Evolutionary conservation across 345 rosid genomes (phyloP).

Genomic region (Draba incana): DNA sequence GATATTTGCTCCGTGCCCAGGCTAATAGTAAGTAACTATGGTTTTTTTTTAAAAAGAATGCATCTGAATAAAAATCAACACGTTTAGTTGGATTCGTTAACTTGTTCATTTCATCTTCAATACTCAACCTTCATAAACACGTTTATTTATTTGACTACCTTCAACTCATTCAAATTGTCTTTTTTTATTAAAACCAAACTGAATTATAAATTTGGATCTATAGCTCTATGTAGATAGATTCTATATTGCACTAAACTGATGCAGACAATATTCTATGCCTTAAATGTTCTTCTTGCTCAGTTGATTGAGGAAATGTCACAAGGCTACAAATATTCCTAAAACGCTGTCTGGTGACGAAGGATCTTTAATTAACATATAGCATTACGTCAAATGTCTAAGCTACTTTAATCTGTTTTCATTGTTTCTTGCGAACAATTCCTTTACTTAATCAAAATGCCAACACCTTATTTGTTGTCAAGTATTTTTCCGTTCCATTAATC

Average conservation of each 20-base stretch:
- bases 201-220: neutral
- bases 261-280: constrained; percentile 28
- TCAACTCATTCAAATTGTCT: too few relatives aligned
- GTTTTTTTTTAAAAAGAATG: neutral
- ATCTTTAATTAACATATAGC: neutral
- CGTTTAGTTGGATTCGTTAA: neutral
- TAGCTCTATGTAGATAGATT: neutral
- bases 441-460: neutral
- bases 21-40: too few relatives aligned
- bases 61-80: neutral
- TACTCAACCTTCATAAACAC: neutral
- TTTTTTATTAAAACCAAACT: too few relatives aligned
- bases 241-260: constrained; percentile 3
- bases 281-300: constrained; percentile 9
- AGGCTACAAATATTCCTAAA: constrained; percentile 6
- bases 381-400: neutral
- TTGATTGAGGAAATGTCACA: constrained; percentile 14
- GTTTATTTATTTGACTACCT: neutral
- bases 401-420: neutral
- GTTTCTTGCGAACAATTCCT: neutral
- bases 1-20: too few relatives aligned
- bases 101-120: constrained; percentile 14
- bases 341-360: neutral
- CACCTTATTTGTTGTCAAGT: neutral
- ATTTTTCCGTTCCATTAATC: too few relatives aligned